These are phyloP conservation scores for Backusella macrospora DNA, from an alignment of 192 early-diverging fungal species.

Conservation along the genomic window DNA sequence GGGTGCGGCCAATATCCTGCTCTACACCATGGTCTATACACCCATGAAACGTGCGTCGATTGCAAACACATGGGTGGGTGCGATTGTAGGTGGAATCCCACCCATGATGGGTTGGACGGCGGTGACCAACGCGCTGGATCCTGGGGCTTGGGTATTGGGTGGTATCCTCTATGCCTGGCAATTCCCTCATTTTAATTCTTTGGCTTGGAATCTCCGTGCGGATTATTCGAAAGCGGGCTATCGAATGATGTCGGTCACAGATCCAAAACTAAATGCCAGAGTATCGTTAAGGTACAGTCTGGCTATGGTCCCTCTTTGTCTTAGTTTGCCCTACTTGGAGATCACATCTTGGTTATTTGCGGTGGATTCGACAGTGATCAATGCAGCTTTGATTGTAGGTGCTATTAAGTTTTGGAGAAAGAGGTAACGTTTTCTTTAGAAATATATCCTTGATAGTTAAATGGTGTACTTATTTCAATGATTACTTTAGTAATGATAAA, in stretches of 20 bases:
- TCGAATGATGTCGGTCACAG: constrained; percentile 90
- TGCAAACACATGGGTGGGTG: constrained; percentile 95
- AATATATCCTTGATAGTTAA: background rate
- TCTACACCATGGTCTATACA: constrained; percentile 91
- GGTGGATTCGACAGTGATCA: constrained; percentile 73
- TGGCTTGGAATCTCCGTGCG: constrained; percentile 87
- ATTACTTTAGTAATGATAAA: constrained; percentile 63
- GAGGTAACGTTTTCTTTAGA: constrained; percentile 16
- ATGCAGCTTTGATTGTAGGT: constrained; percentile 69
- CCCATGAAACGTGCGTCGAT: constrained; percentile 92
- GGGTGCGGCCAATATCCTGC: constrained; percentile 83
- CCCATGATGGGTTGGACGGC: constrained; percentile 99
- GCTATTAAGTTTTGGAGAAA: constrained; percentile 82
- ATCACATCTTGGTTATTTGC: constrained; percentile 82
- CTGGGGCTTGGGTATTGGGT: constrained; percentile 83
- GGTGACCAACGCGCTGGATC: constrained; percentile 70
- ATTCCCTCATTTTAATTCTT: constrained; percentile 97
- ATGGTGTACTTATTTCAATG: background rate
- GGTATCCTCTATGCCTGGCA: constrained; percentile 94
- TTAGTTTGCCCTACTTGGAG: constrained; percentile 63
- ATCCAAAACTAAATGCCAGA: constrained; percentile 86
- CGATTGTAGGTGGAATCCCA: constrained; percentile 95
- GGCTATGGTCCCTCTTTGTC: constrained; percentile 72
- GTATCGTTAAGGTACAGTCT: constrained; percentile 83
- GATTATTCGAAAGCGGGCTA: constrained; percentile 99